Conservation (phyloP, 305 asterid species). For the Stenogyne calaminthoides region DNA sequence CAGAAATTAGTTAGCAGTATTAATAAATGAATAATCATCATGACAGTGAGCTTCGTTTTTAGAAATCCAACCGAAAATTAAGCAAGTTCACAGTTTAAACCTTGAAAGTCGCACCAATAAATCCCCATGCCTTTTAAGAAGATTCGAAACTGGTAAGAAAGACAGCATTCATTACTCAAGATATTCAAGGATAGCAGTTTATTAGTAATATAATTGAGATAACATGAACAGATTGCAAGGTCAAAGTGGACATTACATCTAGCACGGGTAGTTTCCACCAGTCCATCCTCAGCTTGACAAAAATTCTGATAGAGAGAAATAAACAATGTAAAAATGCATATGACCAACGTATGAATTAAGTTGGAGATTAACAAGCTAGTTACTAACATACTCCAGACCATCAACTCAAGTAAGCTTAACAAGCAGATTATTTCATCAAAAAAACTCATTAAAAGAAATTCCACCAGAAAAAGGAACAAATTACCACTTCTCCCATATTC, state of each 20-base stretch:
- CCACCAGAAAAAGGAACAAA: not conserved
- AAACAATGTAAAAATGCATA: not conserved
- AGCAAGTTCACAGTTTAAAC: slow-evolving; percentile 34
- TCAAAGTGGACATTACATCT: slow-evolving; percentile 68
- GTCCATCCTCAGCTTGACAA: slow-evolving; percentile 52
- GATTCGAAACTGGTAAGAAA: slow-evolving; percentile 63
- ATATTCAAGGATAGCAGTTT: not conserved
- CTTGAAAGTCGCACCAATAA: slow-evolving; percentile 91
- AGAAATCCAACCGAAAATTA: not conserved
- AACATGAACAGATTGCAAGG: slow-evolving; percentile 17
- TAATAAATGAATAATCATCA: not conserved
- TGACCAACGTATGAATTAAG: slow-evolving; percentile 11
- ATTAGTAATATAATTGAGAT: slow-evolving; percentile 5
- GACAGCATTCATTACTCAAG: slow-evolving; percentile 12
- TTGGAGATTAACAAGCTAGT: not conserved
- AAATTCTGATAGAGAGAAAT: slow-evolving; percentile 40
- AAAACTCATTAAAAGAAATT: not conserved
- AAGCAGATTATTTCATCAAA: not conserved
- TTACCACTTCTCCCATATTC: slow-evolving; percentile 50
- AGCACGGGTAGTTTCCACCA: slow-evolving; percentile 66
- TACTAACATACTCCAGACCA: not conserved
- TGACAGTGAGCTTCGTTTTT: not conserved
- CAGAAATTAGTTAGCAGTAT: slow-evolving; percentile 7
- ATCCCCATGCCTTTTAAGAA: slow-evolving; percentile 89
- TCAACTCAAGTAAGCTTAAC: not conserved